Evolutionary conservation across 2,329 filamentous ascomycete species (phyloP).

Genomic region (Ustilaginoidea virens): DNA sequence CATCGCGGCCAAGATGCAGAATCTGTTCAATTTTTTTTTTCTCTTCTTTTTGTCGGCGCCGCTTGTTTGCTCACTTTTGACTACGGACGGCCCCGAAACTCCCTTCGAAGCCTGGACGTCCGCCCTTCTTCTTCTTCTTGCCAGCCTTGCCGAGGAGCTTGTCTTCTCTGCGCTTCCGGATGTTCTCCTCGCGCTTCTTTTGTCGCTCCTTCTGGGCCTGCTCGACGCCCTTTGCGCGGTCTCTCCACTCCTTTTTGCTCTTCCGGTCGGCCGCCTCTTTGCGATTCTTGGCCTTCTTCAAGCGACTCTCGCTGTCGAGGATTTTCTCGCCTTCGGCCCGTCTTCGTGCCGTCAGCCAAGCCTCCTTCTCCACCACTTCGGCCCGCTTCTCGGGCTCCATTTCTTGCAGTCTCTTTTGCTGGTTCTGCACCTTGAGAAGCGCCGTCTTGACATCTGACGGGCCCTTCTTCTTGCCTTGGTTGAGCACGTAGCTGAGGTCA

Average conservation of each 20-base stretch:
- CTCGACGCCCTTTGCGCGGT: constrained; percentile 55
- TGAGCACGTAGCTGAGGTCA: constrained; percentile 45
- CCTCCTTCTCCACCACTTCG: constrained; percentile 83
- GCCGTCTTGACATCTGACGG: constrained; percentile 75
- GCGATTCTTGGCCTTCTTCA: constrained; percentile 91
- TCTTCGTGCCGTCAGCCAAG: constrained; percentile 83
- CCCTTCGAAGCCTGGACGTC: constrained; percentile 55
- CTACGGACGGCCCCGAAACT: constrained; percentile 41
- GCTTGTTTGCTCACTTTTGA: constrained; percentile 23
- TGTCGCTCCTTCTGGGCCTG: constrained; percentile 67
- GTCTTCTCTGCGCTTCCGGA: constrained; percentile 58
- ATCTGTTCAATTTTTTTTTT: too few relatives aligned
- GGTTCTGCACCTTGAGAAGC: constrained; percentile 72
- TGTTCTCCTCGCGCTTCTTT: constrained; percentile 68
- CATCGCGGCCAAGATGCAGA: too few relatives aligned
- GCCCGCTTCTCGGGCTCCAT: constrained; percentile 69
- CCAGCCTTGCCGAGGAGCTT: constrained; percentile 44
- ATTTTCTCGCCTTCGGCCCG: constrained; percentile 81
- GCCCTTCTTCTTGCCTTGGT: constrained; percentile 52
- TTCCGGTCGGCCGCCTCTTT: constrained; percentile 84
- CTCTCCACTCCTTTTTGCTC: constrained; percentile 78
- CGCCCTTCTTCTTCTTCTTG: constrained; percentile 38
- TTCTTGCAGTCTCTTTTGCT: constrained; percentile 61
- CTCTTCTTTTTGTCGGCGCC: neutral
- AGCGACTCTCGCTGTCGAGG: constrained; percentile 66